These are phyloP conservation scores for Leptographium wingfieldii DNA, from an alignment of 2,329 filamentous ascomycete species.

Conservation along the genomic window DNA sequence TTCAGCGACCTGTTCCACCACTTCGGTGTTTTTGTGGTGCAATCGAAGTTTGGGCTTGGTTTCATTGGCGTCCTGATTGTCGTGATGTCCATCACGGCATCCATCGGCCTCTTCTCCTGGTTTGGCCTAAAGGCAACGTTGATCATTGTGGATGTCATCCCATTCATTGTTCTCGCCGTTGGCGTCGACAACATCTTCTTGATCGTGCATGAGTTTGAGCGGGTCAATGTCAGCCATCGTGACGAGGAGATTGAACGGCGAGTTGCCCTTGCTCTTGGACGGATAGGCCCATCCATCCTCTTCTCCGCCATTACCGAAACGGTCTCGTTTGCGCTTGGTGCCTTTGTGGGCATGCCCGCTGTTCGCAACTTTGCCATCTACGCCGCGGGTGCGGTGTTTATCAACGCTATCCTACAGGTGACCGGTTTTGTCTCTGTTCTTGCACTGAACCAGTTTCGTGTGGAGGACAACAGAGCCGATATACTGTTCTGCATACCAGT, in stretches of 20 bases:
- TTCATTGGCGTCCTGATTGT: conserved; percentile 91
- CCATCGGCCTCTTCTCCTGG: conserved; percentile 88
- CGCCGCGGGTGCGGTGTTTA: conserved; percentile 87
- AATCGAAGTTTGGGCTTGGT: conserved; percentile 95
- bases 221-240: conserved; percentile 83
- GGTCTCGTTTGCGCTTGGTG: conserved; percentile 80
- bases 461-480: conserved; percentile 79
- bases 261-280: conserved; percentile 75
- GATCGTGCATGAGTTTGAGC: conserved; percentile 95
- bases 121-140: conserved; percentile 85
- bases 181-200: conserved; percentile 99
- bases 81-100: conserved; percentile 91
- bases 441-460: conserved; percentile 78
- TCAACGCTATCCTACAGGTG: conserved; percentile 93
- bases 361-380: conserved; percentile 97
- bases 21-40: conserved; percentile 72
- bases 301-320: conserved; percentile 94
- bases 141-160: conserved; percentile 97
- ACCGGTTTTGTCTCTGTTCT: conserved; percentile 95
- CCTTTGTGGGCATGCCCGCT: conserved; percentile 93
- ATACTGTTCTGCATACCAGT: conserved; percentile 84
- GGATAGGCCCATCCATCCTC: conserved; percentile 93
- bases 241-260: conserved; percentile 79
- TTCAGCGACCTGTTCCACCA: conserved; percentile 67
- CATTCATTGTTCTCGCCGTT: conserved; percentile 89